Base-by-base conservation (phyloP, 2,329 filamentous ascomycete genomes). In the Stemphylium lycopersici region DNA sequence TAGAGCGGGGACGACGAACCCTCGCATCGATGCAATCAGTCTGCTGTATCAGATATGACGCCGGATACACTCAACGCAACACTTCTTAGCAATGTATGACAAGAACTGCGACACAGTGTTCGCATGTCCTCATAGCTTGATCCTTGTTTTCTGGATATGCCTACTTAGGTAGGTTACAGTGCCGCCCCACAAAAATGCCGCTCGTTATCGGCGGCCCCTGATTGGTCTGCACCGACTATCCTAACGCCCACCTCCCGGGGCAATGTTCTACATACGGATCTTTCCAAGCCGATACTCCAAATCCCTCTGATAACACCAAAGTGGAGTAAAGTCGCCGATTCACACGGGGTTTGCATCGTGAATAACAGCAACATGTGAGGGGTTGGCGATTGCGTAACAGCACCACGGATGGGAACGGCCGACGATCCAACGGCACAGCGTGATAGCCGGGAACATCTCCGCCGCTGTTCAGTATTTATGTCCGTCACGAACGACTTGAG, bases 181-280 rank as follows among this genome's bases (percentile, higher is more conserved):
- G 13, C 13, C 29, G 42, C 42, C 42, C 49, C 49, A 47, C 36
- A 52, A 40, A 40, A 47, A 18, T 12, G 15, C 43, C 49, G 36
- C 10, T 20, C 41, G 49, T 56, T 56, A 54, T 56, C 54, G 50
- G 18, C 50, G 18, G 26, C 34, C n/a, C 34, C n/a, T 7, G 39
- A 52, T 56, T 56, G 42, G 53, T 38, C 42, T 37, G 38, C 31
- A 16, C 18, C 7, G 8, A 34, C 31, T 31, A 29, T 7, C 24
- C 31, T 16, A 16, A n/a, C 41, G 41, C 29, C 29, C 34, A 33
- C 18, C 34, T 37, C 40, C 42, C 34, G 29, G 20, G 34, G 32
- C 39, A 24, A 56, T 39, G 29, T 39, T 49, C 20, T 40, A 15
- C 34, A 39, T 47, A 24, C 50, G 54, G 54, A 24, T 48, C 18